Percentiles rank a stretch among this genome's conserved stretches.
Evolutionary conservation across 305 asterid species (phyloP).

Genomic region (Withania somnifera): DNA sequence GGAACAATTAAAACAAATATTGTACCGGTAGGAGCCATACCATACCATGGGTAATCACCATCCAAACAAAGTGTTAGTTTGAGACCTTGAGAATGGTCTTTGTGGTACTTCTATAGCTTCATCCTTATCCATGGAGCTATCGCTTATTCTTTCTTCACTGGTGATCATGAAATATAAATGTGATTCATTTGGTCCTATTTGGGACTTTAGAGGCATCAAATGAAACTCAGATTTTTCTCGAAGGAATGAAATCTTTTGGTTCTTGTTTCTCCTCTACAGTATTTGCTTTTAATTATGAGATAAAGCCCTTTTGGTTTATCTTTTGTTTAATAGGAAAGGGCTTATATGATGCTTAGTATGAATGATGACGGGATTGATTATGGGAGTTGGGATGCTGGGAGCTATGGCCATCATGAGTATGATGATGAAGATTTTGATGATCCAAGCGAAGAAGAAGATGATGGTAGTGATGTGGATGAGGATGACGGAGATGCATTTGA

Average conservation of each 20-base stretch:
- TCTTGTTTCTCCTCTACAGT: not conserved
- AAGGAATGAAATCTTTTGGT: not conserved
- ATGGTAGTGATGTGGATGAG: conserved; percentile 40
- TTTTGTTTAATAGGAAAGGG: conserved; percentile 60
- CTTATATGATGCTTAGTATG: conserved; percentile 91
- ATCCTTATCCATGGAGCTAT: not conserved
- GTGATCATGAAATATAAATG: not conserved
- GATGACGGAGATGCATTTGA: conserved; percentile 57
- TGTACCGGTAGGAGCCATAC: too few species aligned
- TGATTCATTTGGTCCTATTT: not conserved
- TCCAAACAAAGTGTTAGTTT: too few species aligned
- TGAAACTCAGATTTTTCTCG: not conserved
- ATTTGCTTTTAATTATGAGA: not conserved
- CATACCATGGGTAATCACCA: too few species aligned
- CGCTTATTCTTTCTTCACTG: not conserved
- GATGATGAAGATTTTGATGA: conserved; percentile 40
- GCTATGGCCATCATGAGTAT: conserved; percentile 38
- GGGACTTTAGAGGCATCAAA: not conserved
- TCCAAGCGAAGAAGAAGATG: conserved; percentile 60
- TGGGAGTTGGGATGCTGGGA: conserved; percentile 68
- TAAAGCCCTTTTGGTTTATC: not conserved
- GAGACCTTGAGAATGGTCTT: not conserved
- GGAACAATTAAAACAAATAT: too few species aligned
- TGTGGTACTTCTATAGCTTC: not conserved
- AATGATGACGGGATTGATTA: conserved; percentile 49